These are phyloP conservation scores for Ophiobolus disseminans DNA, from an alignment of 2,329 filamentous ascomycete species.

Conservation along the genomic window DNA sequence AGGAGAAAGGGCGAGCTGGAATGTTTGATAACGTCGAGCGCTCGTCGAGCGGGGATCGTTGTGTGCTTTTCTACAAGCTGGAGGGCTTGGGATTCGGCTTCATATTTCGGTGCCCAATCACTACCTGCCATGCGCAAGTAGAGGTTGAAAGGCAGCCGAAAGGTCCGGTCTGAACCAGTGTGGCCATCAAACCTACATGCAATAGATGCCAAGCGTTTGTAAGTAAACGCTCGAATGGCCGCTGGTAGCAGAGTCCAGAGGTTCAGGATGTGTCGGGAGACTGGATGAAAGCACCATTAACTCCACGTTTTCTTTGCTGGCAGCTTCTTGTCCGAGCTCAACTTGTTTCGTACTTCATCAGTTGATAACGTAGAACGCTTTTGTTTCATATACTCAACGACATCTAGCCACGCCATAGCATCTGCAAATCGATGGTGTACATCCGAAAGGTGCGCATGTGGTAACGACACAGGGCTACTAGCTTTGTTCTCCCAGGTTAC, in stretches of 20 bases:
- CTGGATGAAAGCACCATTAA: constrained; percentile 1
- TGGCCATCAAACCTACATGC: constrained; percentile 11
- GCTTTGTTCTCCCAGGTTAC: constrained; percentile 15
- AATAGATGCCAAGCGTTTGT: constrained; percentile 14
- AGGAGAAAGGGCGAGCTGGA: constrained; percentile 21
- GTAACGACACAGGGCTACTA: constrained; percentile 9
- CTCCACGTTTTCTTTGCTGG: neutral
- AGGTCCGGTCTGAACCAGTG: constrained; percentile 18
- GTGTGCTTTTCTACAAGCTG: constrained; percentile 16
- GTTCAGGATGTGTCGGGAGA: constrained; percentile 4
- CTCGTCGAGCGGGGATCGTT: constrained; percentile 16
- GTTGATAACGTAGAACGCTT: neutral
- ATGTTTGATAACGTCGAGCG: constrained; percentile 15
- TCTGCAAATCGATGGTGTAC: constrained; percentile 14
- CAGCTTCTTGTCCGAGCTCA: neutral
- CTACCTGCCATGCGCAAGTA: constrained; percentile 18
- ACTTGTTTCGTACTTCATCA: neutral
- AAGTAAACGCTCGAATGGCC: constrained; percentile 18
- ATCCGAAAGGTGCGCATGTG: constrained; percentile 17
- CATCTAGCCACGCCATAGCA: constrained; percentile 20
- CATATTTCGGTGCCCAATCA: constrained; percentile 21
- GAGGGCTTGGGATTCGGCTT: constrained; percentile 20
- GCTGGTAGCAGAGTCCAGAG: constrained; percentile 14
- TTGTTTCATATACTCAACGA: constrained; percentile 17
- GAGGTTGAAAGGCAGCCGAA: constrained; percentile 25